Base-by-base conservation (phyloP, 2,329 filamentous ascomycete species). In the Sporothrix brunneoviolacea region DNA sequence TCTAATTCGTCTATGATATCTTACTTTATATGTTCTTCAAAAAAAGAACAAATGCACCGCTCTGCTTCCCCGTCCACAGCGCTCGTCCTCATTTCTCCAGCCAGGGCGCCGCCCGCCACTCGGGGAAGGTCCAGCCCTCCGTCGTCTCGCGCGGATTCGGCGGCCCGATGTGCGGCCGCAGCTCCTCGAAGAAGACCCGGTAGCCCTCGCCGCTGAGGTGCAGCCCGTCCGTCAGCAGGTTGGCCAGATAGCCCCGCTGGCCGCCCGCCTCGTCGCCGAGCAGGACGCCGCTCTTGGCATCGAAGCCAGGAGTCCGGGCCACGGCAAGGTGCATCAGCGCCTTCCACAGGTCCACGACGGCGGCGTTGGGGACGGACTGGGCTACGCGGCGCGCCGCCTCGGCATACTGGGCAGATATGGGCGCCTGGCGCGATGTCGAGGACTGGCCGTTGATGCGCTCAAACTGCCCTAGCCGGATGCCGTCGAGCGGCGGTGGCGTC, bases 401-500 rank as follows among this genome's bases (percentile, higher is more conserved):
- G 67, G 88, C 64, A 72, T 87, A 71, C 71, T 76, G 58, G 45
- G 79, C 70, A 60, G 68, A 75, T 58, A 72, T 71, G 58, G 67
- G 70, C 16, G 73, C 71, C 42, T 68, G 70, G 59, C 72, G 76
- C 50, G 65, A 71, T 36, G 62, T 62, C 48, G 67, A 62, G 7
- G 64, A 60, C 55, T 71, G 73, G 9, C 77, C 77, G 54, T 70
- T 67, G 16, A 70, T 61, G 30, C 46, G 40, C 61, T 80, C 77
- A 30, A 74, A 65, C 54, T 62, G 62, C 47, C 72, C 71, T 33
- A 79, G 68, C 54, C 83, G 78, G 64, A 88, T 83, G 68, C 94
- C 84, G 60, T 95, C 86, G 45, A 94, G 68, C 0, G 90, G 90
- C 1, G 91, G 88, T 22, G 91, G 89, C 0, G 88, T 86, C 44